These are phyloP conservation scores for Saitozyma podzolica DNA, from an alignment of 768 basidiomycete genomes.

Conservation along the genomic window DNA sequence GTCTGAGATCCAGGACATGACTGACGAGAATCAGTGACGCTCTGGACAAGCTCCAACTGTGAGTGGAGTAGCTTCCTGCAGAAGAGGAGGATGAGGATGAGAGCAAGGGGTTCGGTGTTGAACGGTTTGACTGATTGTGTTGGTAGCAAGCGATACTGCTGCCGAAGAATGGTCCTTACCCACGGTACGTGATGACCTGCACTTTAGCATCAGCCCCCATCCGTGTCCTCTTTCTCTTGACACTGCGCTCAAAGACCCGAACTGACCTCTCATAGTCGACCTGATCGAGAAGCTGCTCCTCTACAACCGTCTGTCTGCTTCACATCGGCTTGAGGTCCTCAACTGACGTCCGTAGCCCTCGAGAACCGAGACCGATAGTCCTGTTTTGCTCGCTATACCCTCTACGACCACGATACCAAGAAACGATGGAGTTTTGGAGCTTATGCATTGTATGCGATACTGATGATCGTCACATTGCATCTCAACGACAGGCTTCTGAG, in stretches of 20 bases:
- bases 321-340: not conserved
- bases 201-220: too few species aligned
- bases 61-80: not conserved
- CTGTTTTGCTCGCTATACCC: too few species aligned
- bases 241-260: not conserved
- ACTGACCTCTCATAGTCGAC: conserved; percentile 62
- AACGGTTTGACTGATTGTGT: conserved; percentile 10
- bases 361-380: not conserved
- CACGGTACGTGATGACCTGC: conserved; percentile 56
- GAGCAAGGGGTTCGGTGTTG: not conserved
- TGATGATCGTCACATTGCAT: not conserved
- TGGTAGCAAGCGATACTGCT: conserved; percentile 78
- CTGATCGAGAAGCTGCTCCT: conserved; percentile 94
- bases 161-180: conserved; percentile 93
- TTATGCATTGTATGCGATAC: too few species aligned
- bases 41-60: conserved; percentile 78
- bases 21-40: conserved; percentile 65
- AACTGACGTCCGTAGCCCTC: not conserved
- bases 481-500: not conserved
- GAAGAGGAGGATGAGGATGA: not conserved
- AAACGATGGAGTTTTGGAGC: too few species aligned
- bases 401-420: too few species aligned
- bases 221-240: not conserved
- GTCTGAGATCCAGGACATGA: not conserved
- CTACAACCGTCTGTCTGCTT: conserved; percentile 75